A percentile compares a stretch with the other conserved stretches of the same genome.
phyloP scores from a whole-genome alignment of 352 stramenopile genomes.

The Globisporangium megalacanthum region DNA sequence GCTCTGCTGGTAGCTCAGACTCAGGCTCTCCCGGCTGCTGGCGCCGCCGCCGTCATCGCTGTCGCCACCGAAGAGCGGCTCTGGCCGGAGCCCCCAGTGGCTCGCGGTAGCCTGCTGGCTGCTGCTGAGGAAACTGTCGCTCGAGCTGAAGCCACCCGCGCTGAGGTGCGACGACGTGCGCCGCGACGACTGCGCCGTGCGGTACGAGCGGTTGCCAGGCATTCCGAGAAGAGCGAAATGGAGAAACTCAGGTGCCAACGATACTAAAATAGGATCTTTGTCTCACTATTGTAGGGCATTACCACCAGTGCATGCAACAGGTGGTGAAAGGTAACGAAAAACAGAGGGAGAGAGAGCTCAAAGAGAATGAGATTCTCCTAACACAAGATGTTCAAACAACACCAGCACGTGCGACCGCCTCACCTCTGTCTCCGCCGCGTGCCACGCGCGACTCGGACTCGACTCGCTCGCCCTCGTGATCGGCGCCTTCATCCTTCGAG shows the following conservation, averaged over 20 bases:
- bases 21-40: conserved; percentile 6
- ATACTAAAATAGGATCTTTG: too few species aligned
- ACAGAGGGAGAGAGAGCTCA: too few species aligned
- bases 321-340: too few species aligned
- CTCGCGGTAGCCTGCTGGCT: conserved; percentile 3
- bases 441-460: background rate
- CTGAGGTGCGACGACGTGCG: conserved; percentile 4
- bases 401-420: background rate
- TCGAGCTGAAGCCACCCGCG: conserved; percentile 2
- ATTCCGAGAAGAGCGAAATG: background rate
- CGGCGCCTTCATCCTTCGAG: background rate
- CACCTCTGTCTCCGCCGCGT: background rate
- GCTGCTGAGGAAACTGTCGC: conserved; percentile 1
- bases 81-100: background rate
- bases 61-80: conserved; percentile 11
- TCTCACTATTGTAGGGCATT: too few species aligned
- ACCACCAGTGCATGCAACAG: too few species aligned
- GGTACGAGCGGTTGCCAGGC: conserved; percentile 5
- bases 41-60: conserved; percentile 5
- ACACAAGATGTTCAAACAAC: too few species aligned
- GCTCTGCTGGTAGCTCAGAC: conserved; percentile 4
- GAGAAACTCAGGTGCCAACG: background rate
- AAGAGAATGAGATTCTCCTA: too few species aligned
- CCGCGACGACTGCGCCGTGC: conserved; percentile 8
- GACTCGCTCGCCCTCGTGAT: conserved; percentile 1